Percentiles rank a stretch among this genome's conserved stretches.
Conservation (phyloP, 805 yeast species). For the Lipomyces lipofer region DNA sequence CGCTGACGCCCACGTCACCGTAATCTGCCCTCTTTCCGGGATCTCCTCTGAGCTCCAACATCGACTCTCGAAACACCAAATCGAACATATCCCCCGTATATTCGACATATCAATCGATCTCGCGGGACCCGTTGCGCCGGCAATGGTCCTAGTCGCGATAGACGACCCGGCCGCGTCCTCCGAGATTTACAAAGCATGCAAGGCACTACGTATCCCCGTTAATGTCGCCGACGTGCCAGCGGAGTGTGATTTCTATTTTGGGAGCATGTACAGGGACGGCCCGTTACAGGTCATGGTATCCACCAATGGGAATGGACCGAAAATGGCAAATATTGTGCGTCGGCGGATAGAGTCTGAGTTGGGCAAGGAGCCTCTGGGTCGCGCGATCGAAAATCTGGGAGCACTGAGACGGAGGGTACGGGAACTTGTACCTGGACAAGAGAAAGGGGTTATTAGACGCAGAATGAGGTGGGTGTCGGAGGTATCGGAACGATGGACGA, state of each 20-base stretch:
- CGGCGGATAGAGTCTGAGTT: conserved; percentile 48
- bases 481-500: conserved; percentile 27
- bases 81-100: conserved; percentile 43
- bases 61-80: conserved; percentile 40
- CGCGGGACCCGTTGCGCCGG: conserved; percentile 38
- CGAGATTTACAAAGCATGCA: conserved; percentile 54
- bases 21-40: conserved; percentile 49
- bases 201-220: conserved; percentile 52
- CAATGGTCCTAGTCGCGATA: conserved; percentile 70
- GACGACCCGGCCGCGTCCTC: conserved; percentile 65
- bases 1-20: conserved; percentile 71
- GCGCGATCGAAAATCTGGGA: conserved; percentile 28
- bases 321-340: conserved; percentile 65
- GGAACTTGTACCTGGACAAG: conserved; percentile 18
- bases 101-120: conserved; percentile 25
- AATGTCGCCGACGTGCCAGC: conserved; percentile 84
- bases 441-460: conserved; percentile 8
- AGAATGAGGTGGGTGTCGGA: conserved; percentile 31
- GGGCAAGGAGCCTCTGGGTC: conserved; percentile 18
- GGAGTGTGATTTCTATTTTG: conserved; percentile 84
- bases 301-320: conserved; percentile 80
- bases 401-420: conserved; percentile 21
- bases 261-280: conserved; percentile 72
- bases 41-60: conserved; percentile 41
- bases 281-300: conserved; percentile 77